These are phyloP conservation scores for Chrysanthemum lavandulifolium DNA, from an alignment of 129 eudicot species.

Conservation along the genomic window DNA sequence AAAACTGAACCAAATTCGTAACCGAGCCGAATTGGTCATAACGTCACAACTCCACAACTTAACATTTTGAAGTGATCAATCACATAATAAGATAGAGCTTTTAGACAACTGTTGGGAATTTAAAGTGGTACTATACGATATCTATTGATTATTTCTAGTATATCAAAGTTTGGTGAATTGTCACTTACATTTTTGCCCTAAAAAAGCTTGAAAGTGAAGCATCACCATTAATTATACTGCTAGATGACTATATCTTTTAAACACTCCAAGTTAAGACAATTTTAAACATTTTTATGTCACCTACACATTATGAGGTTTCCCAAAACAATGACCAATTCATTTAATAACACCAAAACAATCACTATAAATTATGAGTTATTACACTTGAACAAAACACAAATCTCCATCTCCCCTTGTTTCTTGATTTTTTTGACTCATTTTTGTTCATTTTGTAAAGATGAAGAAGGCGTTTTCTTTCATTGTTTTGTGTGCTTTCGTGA, in stretches of 20 bases:
- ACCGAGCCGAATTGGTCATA: too few species aligned
- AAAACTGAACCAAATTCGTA: too few species aligned
- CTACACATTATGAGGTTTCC: constrained; percentile 15
- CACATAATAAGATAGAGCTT: neutral
- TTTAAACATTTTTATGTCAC: neutral
- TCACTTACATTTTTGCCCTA: constrained; percentile 29
- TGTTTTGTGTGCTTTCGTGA: constrained; percentile 19
- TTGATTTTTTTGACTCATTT: neutral
- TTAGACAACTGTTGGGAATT: neutral
- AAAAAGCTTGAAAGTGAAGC: constrained; percentile 38
- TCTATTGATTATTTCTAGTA: neutral
- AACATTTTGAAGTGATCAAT: too few species aligned
- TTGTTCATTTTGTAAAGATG: constrained; percentile 7
- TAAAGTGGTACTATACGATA: neutral
- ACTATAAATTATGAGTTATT: neutral
- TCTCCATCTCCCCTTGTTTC: neutral
- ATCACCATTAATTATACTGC: neutral
- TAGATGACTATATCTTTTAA: neutral
- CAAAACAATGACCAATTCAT: constrained; percentile 16
- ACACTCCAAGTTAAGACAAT: constrained; percentile 11
- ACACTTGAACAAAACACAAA: neutral
- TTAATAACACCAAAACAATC: constrained; percentile 1
- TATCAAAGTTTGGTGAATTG: constrained; percentile 32
- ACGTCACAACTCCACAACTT: too few species aligned
- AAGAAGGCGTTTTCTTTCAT: constrained; percentile 20